Base-by-base conservation (phyloP, 2,329 filamentous ascomycete species). In the Apiospora sp. region DNA sequence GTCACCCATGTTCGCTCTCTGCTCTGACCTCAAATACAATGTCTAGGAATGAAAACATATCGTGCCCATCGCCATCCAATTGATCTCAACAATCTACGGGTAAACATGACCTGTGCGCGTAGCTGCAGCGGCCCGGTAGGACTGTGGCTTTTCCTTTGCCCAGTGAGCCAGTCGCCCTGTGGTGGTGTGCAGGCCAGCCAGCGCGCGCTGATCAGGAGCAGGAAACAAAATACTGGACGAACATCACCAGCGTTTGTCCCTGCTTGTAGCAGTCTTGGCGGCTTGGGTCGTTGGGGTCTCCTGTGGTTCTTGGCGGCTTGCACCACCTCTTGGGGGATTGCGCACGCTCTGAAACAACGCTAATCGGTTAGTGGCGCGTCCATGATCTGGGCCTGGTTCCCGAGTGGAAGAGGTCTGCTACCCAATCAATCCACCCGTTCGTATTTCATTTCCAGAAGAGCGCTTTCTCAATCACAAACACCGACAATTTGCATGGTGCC, bases 321-420 rank as follows among this genome's bases (percentile, higher is more conserved):
- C 49, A 51, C 49, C n/a, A n/a, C 30, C 19, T 61, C 54, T 37
- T 61, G 30, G 30, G 27, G 54, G 34, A 37, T 61, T 37, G 30
- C 34, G 34, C 19, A 37, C 58, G 58, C 58, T 64, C 58, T 64
- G 58, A 64, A 64, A 64, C 58, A 41, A n/a, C 58, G 34, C 58
- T 64, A 64, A 64, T 41, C 58, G 30, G 58, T 41, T 64, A 64
- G 58, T 64, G 58, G 58, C 58, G 58, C 58, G 58, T 64, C 30
- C 58, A 41, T 37, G 58, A 64, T 64, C 58, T 64, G 30, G 58
- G 19, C 58, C 58, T 22, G 54, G 54, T 37, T 37, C 30, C 51
- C 27, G 51, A 34, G 51, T 58, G 54, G 30, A 19, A 61, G 54
- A 34, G 51, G 13, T 41, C 19, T n/a, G 16, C 34, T 41, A 34